phyloP scores from a whole-genome alignment of 257 asterid genomes.

The Verbascum thapsus region DNA sequence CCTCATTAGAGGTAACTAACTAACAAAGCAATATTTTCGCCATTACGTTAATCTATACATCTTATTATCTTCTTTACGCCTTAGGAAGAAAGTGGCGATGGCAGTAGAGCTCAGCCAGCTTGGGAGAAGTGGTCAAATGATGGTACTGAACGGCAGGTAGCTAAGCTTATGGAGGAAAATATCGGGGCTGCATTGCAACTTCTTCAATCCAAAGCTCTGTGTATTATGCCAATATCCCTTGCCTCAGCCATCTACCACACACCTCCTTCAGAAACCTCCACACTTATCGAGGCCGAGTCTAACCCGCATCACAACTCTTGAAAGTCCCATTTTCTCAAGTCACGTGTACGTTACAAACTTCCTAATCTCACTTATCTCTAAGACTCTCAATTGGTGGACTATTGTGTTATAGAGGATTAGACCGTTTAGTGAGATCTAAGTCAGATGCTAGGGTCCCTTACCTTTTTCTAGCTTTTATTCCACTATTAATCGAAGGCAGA shows the following conservation, averaged over 20 bases:
- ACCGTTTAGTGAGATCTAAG: constrained; percentile 50
- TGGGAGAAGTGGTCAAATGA: constrained; percentile 98
- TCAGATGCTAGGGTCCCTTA: constrained; percentile 45
- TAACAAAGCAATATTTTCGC: background rate
- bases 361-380: constrained; percentile 23
- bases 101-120: constrained; percentile 76
- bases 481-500: constrained; percentile 33
- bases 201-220: constrained; percentile 92
- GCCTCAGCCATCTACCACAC: constrained; percentile 89
- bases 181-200: constrained; percentile 96
- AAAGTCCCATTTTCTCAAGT: background rate
- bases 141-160: constrained; percentile 91
- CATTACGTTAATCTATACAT: background rate
- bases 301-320: constrained; percentile 50
- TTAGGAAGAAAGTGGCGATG: constrained; percentile 78
- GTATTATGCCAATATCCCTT: constrained; percentile 93
- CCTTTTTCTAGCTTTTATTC: constrained; percentile 25
- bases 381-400: no score
- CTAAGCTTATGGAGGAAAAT: constrained; percentile 95
- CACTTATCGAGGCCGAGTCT: constrained; percentile 65
- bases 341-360: constrained; percentile 33
- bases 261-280: constrained; percentile 64
- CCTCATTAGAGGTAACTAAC: constrained; percentile 70
- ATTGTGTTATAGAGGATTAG: no score
- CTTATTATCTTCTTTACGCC: background rate